Conservation (phyloP, 345 rosid species). For the Hirschfeldia incana region DNA sequence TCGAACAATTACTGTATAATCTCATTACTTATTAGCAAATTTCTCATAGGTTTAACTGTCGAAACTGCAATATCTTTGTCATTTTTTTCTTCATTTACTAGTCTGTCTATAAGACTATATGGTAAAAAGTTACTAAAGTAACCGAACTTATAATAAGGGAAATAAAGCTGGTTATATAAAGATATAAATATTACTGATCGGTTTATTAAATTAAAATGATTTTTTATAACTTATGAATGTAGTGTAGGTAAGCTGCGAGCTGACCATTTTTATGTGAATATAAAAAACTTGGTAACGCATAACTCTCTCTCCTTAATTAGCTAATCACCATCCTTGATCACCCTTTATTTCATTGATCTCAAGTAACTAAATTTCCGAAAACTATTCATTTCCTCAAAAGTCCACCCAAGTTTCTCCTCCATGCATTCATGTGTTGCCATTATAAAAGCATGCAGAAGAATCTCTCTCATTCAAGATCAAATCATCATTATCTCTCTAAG, state of each 20-base stretch:
- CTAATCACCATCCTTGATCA: constrained; percentile 16
- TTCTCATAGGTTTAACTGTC: background rate
- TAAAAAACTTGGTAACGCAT: constrained; percentile 27
- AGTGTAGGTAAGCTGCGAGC: too few relatives aligned
- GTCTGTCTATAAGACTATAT: background rate
- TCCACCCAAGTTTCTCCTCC: constrained; percentile 21
- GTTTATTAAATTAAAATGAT: background rate
- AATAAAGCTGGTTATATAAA: background rate
- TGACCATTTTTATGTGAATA: background rate
- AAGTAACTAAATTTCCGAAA: background rate
- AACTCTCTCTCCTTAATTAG: constrained; percentile 20
- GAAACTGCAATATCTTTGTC: background rate
- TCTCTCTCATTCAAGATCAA: constrained; percentile 17
- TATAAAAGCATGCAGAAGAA: background rate
- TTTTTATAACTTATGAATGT: background rate
- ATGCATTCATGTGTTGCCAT: constrained; percentile 8
- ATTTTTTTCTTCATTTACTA: background rate
- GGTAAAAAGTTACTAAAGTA: background rate
- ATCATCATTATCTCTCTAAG: constrained; percentile 14
- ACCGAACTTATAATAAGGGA: background rate
- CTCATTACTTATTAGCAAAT: too few relatives aligned
- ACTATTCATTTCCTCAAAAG: constrained; percentile 2
- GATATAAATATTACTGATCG: background rate
- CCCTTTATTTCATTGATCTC: background rate
- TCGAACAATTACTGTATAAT: too few relatives aligned